Percentiles rank a stretch among this genome's conserved stretches.
phyloP scores from a whole-genome alignment of 176 grass and related monocot species.

The Carex scoparia region DNA sequence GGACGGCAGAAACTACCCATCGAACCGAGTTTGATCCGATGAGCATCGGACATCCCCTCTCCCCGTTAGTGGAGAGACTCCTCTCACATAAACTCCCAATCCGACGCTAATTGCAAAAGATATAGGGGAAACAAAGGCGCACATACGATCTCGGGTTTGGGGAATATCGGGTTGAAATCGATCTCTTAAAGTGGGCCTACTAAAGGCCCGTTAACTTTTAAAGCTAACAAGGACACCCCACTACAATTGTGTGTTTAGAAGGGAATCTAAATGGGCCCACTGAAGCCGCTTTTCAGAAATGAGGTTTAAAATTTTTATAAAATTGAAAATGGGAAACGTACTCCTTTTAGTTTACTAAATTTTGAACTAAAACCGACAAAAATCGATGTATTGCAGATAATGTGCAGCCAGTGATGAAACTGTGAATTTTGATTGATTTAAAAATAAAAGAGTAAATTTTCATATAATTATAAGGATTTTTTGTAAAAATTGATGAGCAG shows the following conservation, averaged over 20 bases:
- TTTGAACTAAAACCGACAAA: too few species aligned
- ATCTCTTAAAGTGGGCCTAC: background rate
- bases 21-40: too few species aligned
- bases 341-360: too few species aligned
- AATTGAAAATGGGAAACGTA: background rate
- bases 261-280: background rate
- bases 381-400: too few species aligned
- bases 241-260: background rate
- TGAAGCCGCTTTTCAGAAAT: background rate
- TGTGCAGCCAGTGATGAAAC: too few species aligned
- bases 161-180: slow-evolving; percentile 2
- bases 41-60: too few species aligned
- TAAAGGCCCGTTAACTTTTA: background rate
- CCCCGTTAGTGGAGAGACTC: background rate
- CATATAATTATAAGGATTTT: too few species aligned
- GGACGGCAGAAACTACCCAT: too few species aligned
- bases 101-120: background rate
- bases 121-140: background rate
- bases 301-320: background rate
- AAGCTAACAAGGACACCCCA: background rate
- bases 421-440: too few species aligned
- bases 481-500: too few species aligned
- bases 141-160: background rate
- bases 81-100: background rate
- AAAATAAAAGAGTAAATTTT: too few species aligned